These are phyloP conservation scores for Auricularia cornea DNA, from an alignment of 768 basidiomycete genomes.

Conservation along the genomic window DNA sequence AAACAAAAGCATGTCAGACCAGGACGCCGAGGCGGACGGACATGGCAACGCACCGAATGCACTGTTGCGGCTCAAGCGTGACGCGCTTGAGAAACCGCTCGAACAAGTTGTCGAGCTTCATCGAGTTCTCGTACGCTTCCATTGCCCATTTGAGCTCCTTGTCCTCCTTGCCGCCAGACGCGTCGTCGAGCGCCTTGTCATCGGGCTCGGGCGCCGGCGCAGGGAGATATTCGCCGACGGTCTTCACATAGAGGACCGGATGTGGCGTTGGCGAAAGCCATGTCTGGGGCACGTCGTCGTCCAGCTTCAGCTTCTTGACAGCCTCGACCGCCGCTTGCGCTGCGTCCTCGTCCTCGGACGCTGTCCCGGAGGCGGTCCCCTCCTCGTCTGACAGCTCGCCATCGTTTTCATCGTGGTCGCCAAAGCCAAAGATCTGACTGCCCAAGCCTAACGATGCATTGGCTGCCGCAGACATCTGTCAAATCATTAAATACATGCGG, in stretches of 20 bases:
- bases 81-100: constrained; percentile 74
- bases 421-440: constrained; percentile 1
- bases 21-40: constrained; percentile 1
- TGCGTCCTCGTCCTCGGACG: constrained; percentile 27
- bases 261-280: constrained; percentile 64
- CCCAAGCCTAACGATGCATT: not conserved
- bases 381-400: constrained; percentile 43
- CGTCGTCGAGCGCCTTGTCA: constrained; percentile 33
- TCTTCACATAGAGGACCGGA: constrained; percentile 61
- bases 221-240: constrained; percentile 62
- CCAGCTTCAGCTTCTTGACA: not conserved
- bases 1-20: constrained; percentile 1
- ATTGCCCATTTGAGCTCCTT: constrained; percentile 50
- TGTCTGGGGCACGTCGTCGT: constrained; percentile 9
- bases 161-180: constrained; percentile 26
- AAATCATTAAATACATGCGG: not conserved
- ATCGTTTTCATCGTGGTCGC: constrained; percentile 11
- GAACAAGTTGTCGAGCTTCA: constrained; percentile 77
- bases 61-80: constrained; percentile 67
- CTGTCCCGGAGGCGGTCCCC: constrained; percentile 44
- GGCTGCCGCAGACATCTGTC: not conserved
- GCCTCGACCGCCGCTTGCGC: not conserved
- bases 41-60: constrained; percentile 57
- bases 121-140: constrained; percentile 75
- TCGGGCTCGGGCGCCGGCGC: constrained; percentile 41